These are phyloP conservation scores for Ganoderma leucocontextum DNA, from an alignment of 1,284 basidiomycete genomes.

Conservation along the genomic window DNA sequence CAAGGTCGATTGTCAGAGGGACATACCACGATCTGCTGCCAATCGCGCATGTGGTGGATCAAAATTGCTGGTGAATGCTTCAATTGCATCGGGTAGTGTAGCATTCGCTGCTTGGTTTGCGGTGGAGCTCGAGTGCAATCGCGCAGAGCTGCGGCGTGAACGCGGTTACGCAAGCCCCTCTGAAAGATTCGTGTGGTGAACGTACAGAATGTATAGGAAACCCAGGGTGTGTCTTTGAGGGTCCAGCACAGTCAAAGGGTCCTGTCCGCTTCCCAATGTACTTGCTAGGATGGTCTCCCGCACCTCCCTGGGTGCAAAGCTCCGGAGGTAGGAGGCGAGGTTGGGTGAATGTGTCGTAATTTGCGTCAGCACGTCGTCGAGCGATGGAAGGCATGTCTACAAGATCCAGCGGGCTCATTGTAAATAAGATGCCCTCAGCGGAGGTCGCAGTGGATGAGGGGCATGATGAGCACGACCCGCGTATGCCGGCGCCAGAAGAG, in stretches of 20 bases:
- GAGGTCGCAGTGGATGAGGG: conserved; percentile 10
- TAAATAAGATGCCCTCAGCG: not conserved
- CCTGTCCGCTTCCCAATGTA: conserved; percentile 58
- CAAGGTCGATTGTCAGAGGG: not conserved
- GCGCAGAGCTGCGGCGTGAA: conserved; percentile 55
- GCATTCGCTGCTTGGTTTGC: conserved; percentile 7
- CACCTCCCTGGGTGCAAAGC: conserved; percentile 35
- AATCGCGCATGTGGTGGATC: conserved; percentile 65
- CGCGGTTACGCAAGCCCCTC: conserved; percentile 5
- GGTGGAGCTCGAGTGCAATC: conserved; percentile 47
- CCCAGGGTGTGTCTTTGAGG: conserved; percentile 65
- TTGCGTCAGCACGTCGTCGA: conserved; percentile 30
- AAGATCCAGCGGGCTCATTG: conserved; percentile 23
- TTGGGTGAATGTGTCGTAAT: conserved; percentile 24
- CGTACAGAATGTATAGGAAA: conserved; percentile 75
- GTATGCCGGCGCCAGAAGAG: not conserved
- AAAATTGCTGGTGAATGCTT: conserved; percentile 65
- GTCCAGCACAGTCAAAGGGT: conserved; percentile 69
- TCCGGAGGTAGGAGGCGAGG: conserved; percentile 27
- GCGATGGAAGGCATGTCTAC: conserved; percentile 18
- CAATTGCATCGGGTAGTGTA: conserved; percentile 47
- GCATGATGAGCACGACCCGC: not conserved
- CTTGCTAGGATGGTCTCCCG: conserved; percentile 44
- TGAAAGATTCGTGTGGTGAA: conserved; percentile 27
- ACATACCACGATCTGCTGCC: conserved; percentile 73